Base-by-base conservation (phyloP, 257 asterid genomes). In the Datura wrightii region DNA sequence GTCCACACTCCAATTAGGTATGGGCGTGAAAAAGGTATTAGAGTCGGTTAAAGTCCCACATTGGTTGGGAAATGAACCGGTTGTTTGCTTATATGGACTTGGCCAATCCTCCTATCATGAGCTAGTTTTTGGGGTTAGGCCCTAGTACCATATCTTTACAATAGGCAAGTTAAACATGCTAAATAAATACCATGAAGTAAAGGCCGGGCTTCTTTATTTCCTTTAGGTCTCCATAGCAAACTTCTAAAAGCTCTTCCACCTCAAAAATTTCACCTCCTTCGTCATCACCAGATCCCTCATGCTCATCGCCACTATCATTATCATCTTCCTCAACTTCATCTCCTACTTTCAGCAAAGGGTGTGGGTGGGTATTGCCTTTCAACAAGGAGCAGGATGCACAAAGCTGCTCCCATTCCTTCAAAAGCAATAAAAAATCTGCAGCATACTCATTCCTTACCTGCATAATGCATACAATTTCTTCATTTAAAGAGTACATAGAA, bases 361-460 rank as follows among this genome's bases (percentile, higher is more conserved):
- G 84, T 2, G 85, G 50, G 0, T 70, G 56, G 18, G 85, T 84
- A 37, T 85, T 86, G 67, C 83, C 82, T 52, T 82, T 87, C 37
- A 84, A 36, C 44, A 90, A 84, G 71, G 91, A 87, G 74, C 82
- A 80, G 31, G 94, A 83, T 1, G 24, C 88, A 83, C 97, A 91
- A 52, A 96, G 92, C 67, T 87, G 90, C 83, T 89, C 92, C 98
- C 99, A 96, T 69, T 94, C 97, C 86, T 85, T 86, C 31, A 95
- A 82, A 55, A 96, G 85, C 36, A 46, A 8, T 8, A 94, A 84
- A 70, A 90, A 95, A 74, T 93, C 88, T 8, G 91, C 91, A 0
- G 98, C 99, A 2, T 87, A 48, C 83, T 90, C 97, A 87, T 92
- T 89, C 83, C 97, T 84, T 10, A 92, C 98, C 99, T 94, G 58